Base-by-base conservation (phyloP, 2,329 filamentous ascomycete species). In the Colletotrichum karsti region DNA sequence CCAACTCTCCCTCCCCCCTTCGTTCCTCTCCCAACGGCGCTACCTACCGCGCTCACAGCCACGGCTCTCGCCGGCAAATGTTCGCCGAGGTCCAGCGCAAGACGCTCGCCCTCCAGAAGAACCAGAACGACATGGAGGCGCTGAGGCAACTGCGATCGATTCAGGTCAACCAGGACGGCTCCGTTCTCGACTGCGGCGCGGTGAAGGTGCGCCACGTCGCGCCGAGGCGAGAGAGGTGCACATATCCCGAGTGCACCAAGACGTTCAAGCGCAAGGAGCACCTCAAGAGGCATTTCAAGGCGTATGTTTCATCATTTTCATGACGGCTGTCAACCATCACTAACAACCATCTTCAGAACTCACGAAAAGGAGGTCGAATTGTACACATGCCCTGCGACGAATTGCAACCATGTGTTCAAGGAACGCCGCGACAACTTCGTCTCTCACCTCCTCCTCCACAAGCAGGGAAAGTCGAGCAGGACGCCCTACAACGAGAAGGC, bases 221-320 rank as follows among this genome's bases (percentile, higher is more conserved):
- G 18, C 57, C 62, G 3, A 56, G 69, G 33, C 50, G 67, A 20
- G 67, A 71, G 51, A 37, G 82, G 69, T 88, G 85, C 70, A 77
- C 81, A 15, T 81, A 83, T 33, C 79, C 79, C 7, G 80, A 80
- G 28, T 88, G 86, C 74, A 74, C 80, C 70, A 84, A 83, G 71
- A 81, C 81, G 0, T 87, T 85, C 67, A 83, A 84, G 71, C 80
- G 86, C 62, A 84, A 83, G 24, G 87, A 89, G 74, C 87, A 89
- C 69, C 76, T 88, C 18, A 88, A 88, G 77, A 81, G 87, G 28
- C 87, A 89, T 73, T 79, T 83, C 57, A 80, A 81, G 59, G 84
- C 84, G 85, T 88, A 73, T 79, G 84, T 81, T 28, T 35, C 5
- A 50, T 20, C 33, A 10, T 35, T 20, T 2, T 8, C 9, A 26